Percentiles rank a stretch among this genome's conserved stretches.
These are phyloP conservation scores for Lantana camara DNA, from an alignment of 257 asterid species.

Conservation along the genomic window DNA sequence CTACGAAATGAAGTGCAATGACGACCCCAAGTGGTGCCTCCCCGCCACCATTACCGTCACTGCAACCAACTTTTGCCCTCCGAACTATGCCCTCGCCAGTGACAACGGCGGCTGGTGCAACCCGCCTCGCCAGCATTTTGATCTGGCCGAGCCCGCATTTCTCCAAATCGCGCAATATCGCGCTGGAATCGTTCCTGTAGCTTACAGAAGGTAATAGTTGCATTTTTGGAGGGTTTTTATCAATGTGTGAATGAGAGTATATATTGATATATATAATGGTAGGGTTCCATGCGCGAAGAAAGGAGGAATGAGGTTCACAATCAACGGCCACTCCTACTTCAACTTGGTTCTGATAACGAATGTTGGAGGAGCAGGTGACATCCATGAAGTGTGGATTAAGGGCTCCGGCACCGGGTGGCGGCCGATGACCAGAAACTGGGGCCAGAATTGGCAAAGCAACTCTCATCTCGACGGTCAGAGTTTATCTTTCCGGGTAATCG, in stretches of 20 bases:
- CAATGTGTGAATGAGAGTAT: too few species aligned
- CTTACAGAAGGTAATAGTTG: constrained; percentile 49
- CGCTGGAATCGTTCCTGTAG: constrained; percentile 54
- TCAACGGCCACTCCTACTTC: constrained; percentile 58
- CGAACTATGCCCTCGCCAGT: constrained; percentile 50
- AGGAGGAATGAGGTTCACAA: constrained; percentile 57
- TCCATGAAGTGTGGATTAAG: constrained; percentile 46
- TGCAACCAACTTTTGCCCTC: constrained; percentile 68
- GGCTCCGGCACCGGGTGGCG: constrained; percentile 51
- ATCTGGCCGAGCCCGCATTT: constrained; percentile 55
- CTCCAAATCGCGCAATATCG: constrained; percentile 46
- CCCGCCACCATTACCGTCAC: constrained; percentile 46
- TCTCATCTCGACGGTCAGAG: constrained; percentile 43
- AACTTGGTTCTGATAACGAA: constrained; percentile 55
- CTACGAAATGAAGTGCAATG: constrained; percentile 44
- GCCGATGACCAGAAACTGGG: constrained; percentile 60
- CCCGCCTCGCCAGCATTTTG: constrained; percentile 63
- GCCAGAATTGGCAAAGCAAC: constrained; percentile 64
- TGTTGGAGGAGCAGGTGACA: constrained; percentile 63
- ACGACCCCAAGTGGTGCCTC: constrained; percentile 40
- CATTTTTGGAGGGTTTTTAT: too few species aligned
- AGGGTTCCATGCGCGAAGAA: constrained; percentile 53
- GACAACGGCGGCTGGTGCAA: constrained; percentile 66
- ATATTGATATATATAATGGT: not conserved
- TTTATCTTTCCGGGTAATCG: constrained; percentile 50